These are phyloP conservation scores for Urtica urens DNA, from an alignment of 306 rosid genomes.

Conservation along the genomic window DNA sequence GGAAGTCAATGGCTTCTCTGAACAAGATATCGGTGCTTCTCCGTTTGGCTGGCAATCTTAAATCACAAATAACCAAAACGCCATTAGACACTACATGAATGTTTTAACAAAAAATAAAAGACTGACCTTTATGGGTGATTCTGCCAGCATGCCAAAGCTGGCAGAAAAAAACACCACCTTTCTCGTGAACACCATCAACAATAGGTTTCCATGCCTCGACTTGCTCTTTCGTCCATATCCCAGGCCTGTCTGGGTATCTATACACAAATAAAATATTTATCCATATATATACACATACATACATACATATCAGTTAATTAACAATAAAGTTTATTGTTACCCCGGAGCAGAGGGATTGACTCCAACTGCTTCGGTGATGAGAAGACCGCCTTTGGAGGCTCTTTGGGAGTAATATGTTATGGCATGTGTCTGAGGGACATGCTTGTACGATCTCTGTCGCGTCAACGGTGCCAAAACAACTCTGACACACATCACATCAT, in stretches of 20 bases:
- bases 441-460: conserved; percentile 15
- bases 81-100: not conserved
- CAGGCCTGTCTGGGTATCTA: conserved; percentile 14
- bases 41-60: conserved; percentile 11
- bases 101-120: not conserved
- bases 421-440: conserved; percentile 25
- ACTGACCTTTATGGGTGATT: conserved; percentile 18
- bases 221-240: conserved; percentile 17
- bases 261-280: not conserved
- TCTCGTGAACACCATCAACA: conserved; percentile 13
- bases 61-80: not conserved
- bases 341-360: conserved; percentile 23
- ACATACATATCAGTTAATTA: not conserved
- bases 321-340: not conserved
- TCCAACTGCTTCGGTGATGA: conserved; percentile 23
- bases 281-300: not conserved
- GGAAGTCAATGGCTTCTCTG: conserved; percentile 26
- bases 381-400: conserved; percentile 20
- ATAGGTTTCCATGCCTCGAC: conserved; percentile 16
- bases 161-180: conserved; percentile 36
- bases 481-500: conserved; percentile 3
- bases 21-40: not conserved
- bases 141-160: conserved; percentile 44
- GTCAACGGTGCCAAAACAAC: conserved; percentile 24
- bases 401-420: conserved; percentile 23